Evolutionary conservation across 768 basidiomycete genomes (phyloP), one percentile per base, ranked within the genome.

Genomic region (Tubosaeta sp.): DNA sequence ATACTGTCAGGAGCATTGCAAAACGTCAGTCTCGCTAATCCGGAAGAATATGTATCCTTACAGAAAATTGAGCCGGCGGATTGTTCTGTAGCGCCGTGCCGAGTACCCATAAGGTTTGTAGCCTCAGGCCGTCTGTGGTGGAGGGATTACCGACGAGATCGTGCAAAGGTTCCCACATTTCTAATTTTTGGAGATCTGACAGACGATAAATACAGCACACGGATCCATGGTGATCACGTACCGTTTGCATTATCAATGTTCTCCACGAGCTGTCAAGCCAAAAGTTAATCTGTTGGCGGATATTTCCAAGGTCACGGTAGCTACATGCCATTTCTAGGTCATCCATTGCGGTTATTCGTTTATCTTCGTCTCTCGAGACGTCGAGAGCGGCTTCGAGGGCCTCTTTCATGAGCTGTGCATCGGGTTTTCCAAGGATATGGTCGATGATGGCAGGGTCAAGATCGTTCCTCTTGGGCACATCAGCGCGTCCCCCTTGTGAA

Each of bases 41-140:
- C 16, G 31, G 10, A 5, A 38, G 22, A 1, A 40, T 27, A 45
- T 39, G 25, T 16, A 48, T 29, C 44, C 82, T 55, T 59, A 90
- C 89, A 4, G 82, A 80, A 48, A 79, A 73, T 57, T 94, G 93
- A 0, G 93, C 90, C 9, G 82, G 73, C 0, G 91, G 90, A 55
- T 94, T 95, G 60, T 95, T 94, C 65, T 94, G 91, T 6, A 94
- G 62, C 0, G 93, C 90, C 0, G 93, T 95, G 6, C 93, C 93
- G 22, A 90, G 77, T 0, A 94, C 83, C 93, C 93, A 95, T 10
- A 94, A 69, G 0, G 82, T 79, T 53, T 88, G 83, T 53, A 76
- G 70, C 59, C 80, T 83, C 22, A 94, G 76, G 24, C 72, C 73
- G n/a, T 80, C 76, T 0, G 85, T 76, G 3, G 82, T 76, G 0